Conservation (phyloP, 208 protist genomes). For the Acanthamoeba castellanii region DNA sequence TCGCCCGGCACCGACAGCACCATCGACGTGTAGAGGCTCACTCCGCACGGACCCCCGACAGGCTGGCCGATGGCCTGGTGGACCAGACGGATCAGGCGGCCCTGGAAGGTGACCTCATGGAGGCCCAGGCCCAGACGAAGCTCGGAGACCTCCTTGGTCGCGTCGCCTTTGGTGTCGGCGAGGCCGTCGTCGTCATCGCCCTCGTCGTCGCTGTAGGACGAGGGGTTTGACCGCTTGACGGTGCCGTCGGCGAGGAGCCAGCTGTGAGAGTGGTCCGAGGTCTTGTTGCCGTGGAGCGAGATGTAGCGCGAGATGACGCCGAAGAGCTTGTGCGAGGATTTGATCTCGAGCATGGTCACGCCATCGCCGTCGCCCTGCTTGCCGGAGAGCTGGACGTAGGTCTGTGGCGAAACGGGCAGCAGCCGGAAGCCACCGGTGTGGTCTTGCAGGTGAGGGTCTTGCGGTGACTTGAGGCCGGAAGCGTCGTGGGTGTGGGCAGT, state of each 20-base stretch:
- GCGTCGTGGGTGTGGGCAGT: too few relatives aligned
- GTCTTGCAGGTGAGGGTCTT: too few relatives aligned
- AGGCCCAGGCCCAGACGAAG: conserved; percentile 4
- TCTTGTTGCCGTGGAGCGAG: conserved; percentile 17
- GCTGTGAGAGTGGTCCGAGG: conserved; percentile 22
- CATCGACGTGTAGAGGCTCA: background rate
- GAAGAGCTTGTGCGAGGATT: background rate
- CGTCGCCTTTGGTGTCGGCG: background rate
- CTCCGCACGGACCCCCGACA: background rate
- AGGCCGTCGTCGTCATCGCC: background rate
- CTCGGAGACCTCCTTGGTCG: background rate
- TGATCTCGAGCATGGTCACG: conserved; percentile 8
- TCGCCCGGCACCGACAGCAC: background rate
- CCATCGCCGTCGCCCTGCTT: background rate
- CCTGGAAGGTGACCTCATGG: conserved; percentile 36
- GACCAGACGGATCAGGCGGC: background rate
- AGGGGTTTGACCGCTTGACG: background rate
- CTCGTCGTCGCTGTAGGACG: background rate
- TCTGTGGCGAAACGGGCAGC: background rate
- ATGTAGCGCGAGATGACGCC: background rate
- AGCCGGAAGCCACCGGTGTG: background rate
- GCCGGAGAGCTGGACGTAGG: background rate
- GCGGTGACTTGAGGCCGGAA: too few relatives aligned
- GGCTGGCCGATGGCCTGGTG: conserved; percentile 16
- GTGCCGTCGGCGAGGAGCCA: background rate